These are phyloP conservation scores for Colletotrichum sp. DNA, from an alignment of 2,329 filamentous ascomycete genomes.

Conservation along the genomic window DNA sequence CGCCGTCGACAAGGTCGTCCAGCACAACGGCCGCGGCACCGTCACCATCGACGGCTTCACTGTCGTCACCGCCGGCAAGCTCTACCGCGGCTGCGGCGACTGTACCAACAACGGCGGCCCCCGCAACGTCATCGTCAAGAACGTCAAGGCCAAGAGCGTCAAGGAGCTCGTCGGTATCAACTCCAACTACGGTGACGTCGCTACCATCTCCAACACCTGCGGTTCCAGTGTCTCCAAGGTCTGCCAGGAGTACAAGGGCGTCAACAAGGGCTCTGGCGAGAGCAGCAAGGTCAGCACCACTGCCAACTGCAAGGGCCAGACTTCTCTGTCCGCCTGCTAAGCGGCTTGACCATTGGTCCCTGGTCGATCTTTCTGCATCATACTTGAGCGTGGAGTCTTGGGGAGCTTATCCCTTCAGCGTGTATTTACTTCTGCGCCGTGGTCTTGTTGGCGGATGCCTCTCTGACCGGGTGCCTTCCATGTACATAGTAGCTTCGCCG, in stretches of 20 bases:
- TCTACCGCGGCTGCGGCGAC: constrained; percentile 50
- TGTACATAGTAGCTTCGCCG: constrained; percentile 16
- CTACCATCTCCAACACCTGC: constrained; percentile 25
- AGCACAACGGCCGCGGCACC: constrained; percentile 39
- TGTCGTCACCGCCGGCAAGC: constrained; percentile 44
- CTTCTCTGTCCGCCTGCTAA: constrained; percentile 16
- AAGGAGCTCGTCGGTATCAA: constrained; percentile 47
- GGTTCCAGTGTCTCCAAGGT: constrained; percentile 21
- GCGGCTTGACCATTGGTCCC: accelerated
- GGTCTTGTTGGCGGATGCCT: neutral
- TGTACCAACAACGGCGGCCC: constrained; percentile 32
- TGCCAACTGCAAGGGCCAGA: constrained; percentile 22
- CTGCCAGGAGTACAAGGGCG: constrained; percentile 24
- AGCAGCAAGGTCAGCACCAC: constrained; percentile 23
- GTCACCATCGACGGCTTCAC: constrained; percentile 36
- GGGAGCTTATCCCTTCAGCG: neutral
- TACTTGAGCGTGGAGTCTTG: neutral
- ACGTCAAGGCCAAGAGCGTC: constrained; percentile 17
- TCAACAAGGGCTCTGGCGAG: constrained; percentile 13
- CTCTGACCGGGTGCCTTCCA: neutral
- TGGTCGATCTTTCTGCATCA: neutral
- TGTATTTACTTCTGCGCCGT: constrained; percentile 5
- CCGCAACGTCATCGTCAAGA: constrained; percentile 20
- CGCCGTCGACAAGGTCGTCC: constrained; percentile 36
- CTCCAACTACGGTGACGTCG: constrained; percentile 38